These are phyloP conservation scores for Sporothrix curviconia DNA, from an alignment of 2,329 filamentous ascomycete species.

Conservation along the genomic window DNA sequence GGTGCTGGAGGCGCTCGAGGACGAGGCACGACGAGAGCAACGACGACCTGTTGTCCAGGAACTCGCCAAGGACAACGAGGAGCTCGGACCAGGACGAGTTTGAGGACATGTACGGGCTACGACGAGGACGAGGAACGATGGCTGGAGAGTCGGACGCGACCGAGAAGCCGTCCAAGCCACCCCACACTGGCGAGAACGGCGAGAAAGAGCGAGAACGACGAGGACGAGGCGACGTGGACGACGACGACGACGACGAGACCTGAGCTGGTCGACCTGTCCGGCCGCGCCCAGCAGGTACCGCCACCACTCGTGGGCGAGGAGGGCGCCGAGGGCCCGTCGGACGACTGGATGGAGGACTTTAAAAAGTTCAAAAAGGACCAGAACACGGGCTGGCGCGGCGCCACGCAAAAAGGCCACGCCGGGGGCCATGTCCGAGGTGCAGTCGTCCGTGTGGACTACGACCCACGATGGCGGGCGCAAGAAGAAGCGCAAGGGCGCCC, in stretches of 20 bases:
- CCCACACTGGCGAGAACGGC: background rate
- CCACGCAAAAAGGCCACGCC: conserved; percentile 30
- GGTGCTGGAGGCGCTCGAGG: conserved; percentile 86
- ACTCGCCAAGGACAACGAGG: conserved; percentile 39
- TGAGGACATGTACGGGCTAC: conserved; percentile 52
- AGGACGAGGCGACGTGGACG: background rate
- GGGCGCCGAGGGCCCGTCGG: conserved; percentile 32
- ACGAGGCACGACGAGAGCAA: conserved; percentile 91
- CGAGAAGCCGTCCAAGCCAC: conserved; percentile 57
- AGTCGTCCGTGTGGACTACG: conserved; percentile 65
- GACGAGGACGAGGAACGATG: conserved; percentile 55
- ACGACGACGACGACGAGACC: conserved; percentile 40
- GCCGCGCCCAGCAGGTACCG: background rate
- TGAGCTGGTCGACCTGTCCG: conserved; percentile 38
- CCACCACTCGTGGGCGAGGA: background rate
- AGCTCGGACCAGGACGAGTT: conserved; percentile 66
- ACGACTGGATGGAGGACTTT: conserved; percentile 88
- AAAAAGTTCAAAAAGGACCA: conserved; percentile 84
- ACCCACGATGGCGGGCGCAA: conserved; percentile 72
- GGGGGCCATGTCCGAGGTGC: conserved; percentile 56
- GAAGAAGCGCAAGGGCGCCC: conserved; percentile 93
- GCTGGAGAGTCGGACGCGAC: conserved; percentile 96
- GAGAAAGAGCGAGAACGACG: background rate
- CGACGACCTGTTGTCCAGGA: conserved; percentile 72
- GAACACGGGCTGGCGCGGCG: conserved; percentile 17